Base-by-base conservation (phyloP, 768 basidiomycete species). In the Amanita pallidorosea region DNA sequence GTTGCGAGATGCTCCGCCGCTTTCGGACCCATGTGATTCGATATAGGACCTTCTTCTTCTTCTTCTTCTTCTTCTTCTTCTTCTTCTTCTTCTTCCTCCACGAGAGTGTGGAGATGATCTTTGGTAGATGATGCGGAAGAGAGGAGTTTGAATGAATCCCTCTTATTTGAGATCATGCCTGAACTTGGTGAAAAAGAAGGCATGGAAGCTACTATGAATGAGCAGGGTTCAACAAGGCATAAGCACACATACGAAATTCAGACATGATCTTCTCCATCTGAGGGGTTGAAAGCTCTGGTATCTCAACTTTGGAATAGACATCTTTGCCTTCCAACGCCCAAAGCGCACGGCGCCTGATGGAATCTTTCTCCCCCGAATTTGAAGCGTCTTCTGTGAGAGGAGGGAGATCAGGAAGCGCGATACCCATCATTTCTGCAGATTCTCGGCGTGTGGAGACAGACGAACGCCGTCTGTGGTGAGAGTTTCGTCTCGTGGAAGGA, bases 371-470 rank as follows among this genome's bases (percentile, higher is more conserved):
- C 27, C 79, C 82, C 22, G 83, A 58, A 55, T 79, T 82, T 58
- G 85, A 67, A 57, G 80, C 80, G 61, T 85, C 81, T 29, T 88
- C 83, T 1, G 80, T 72, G 23, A 70, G 68, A 2, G 79, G 58
- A 5, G 81, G 79, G 22, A 88, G 73, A 54, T 82, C 79, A 11
- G 85, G 81, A 35, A 87, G 68, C 20, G 83, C 67, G 11, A 88
- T 77, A 23, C 89, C 88, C 87, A 95, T 93, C 60, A 95, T 70
- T 59, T 94, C 92, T 15, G 89, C 85, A 17, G 89, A 92, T 69
- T 95, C 92, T 56, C 76, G 77, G 54, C 90, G 83, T 36, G 91
- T 94, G 8, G 92, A 90, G 23, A 95, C 88, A 22, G 88, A 90
- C 1, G 90, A 91, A 37, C 80, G 79, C 44, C 92, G 87, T 12